A percentile compares a stretch with the other conserved stretches of the same genome.
Conservation (phyloP, 1,139 yeast species). For the Protomyces pachydermus region DNA sequence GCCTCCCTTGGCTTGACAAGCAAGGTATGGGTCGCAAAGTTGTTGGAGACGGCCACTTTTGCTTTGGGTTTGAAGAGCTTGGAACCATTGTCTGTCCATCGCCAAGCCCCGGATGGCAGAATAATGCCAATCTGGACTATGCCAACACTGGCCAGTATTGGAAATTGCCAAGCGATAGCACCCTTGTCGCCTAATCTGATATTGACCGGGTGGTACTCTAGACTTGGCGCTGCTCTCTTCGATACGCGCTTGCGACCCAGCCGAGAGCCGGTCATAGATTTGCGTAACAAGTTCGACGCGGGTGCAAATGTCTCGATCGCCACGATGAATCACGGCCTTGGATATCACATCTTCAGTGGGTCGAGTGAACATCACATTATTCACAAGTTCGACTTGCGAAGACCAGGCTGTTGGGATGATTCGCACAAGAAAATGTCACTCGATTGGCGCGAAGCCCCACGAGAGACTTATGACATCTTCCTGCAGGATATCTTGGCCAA, state of each 20-base stretch:
- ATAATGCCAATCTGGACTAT: neutral
- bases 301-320: neutral
- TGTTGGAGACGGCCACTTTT: neutral
- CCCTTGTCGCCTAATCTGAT: neutral
- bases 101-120: neutral
- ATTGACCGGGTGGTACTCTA: neutral
- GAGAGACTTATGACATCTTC: slow-evolving; percentile 6
- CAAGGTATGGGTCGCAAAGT: neutral
- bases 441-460: neutral
- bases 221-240: neutral
- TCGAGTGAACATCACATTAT: neutral
- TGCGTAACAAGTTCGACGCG: neutral
- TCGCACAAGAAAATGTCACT: too few species aligned
- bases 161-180: neutral
- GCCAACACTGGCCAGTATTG: neutral
- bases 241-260: neutral
- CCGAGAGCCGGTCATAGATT: neutral
- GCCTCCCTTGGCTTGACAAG: neutral
- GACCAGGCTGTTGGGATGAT: neutral
- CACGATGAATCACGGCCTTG: neutral
- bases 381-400: neutral
- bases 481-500: neutral
- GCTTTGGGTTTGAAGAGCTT: slow-evolving; percentile 1
- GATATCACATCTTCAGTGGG: neutral
- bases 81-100: neutral